phyloP scores from a whole-genome alignment of 2,329 filamentous ascomycete species.

The Xenoacremonium recifei region DNA sequence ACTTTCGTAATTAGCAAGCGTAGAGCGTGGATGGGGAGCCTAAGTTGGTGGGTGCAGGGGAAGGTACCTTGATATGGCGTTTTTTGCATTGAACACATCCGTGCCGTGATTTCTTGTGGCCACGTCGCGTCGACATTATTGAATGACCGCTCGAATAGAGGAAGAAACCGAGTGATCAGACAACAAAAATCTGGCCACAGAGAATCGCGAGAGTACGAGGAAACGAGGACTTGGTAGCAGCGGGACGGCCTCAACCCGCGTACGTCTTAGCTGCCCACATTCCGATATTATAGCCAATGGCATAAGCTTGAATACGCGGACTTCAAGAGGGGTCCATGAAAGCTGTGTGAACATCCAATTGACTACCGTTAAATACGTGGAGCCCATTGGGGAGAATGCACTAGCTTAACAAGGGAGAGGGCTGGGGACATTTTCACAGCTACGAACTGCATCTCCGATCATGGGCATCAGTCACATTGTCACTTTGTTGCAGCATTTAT shows the following conservation, averaged over 20 bases:
- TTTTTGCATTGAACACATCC: slow-evolving; percentile 26
- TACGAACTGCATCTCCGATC: too few relatives aligned
- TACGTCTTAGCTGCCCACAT: neutral
- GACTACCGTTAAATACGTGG: neutral
- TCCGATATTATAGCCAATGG: neutral
- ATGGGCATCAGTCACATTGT: neutral
- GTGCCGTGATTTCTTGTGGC: slow-evolving; percentile 24
- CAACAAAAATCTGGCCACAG: neutral
- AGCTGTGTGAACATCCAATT: neutral
- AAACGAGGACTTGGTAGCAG: neutral
- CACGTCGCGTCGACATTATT: slow-evolving; percentile 6
- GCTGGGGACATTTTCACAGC: neutral
- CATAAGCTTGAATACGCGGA: neutral
- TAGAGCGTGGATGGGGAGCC: neutral
- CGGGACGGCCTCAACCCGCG: too few relatives aligned
- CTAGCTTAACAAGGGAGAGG: neutral
- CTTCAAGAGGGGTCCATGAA: neutral
- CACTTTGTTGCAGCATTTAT: neutral
- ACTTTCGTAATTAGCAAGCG: neutral
- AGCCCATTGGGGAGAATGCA: too few relatives aligned
- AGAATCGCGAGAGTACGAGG: neutral
- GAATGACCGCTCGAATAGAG: neutral
- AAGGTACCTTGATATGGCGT: slow-evolving; percentile 27
- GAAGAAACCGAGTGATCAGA: neutral
- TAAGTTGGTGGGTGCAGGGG: too few relatives aligned